Base-by-base conservation (phyloP, 257 asterid species). In the Primulina tabacum region DNA sequence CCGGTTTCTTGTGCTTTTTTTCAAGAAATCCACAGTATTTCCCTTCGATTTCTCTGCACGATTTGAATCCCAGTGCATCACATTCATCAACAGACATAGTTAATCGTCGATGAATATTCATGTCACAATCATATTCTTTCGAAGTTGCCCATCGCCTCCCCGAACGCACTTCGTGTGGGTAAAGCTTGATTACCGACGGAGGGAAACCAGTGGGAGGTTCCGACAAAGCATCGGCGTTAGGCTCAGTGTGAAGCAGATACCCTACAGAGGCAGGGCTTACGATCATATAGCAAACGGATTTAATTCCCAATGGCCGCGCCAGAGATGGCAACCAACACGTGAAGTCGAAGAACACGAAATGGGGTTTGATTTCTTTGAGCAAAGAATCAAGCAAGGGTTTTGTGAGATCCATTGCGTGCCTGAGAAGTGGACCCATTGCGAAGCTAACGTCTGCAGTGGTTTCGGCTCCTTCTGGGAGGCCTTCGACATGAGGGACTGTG, bases 361-460 rank as follows among this genome's bases (percentile, higher is more conserved):
- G 75, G 33, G 90, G 92, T 1, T 34, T 69, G 35, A 79, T 68
- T 7, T 71, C 47, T n/a, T 8, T n/a, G 10, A 81, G 76, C 12
- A 81, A 16, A 16, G 73, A 33, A 17, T 79, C 75, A 20, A 86
- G 29, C 4, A 53, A 47, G 26, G 86, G 85, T 43, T 32, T 47
- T 0, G 86, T 82, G 63, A 76, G 82, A 28, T 87, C 88, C 73
- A 89, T 65, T 38, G 96, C 95, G 3, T 56, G 52, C 17, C 70
- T 70, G 12, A 89, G 77, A 8, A 84, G 72, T 12, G 37, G 32
- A 0, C 37, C n/a, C 26, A 62, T 73, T 21, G 0, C 24, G 24
- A 21, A 21, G 24, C 24, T 21, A 1, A 82, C 35, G 34, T 89
- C 96, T 24, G 80, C 69, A 30, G 92, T 81, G 61, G 86, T 82